A percentile compares a stretch with the other conserved stretches of the same genome.
phyloP scores from a whole-genome alignment of 192 early-diverging fungal genomes.

The Coemansia sp. region DNA sequence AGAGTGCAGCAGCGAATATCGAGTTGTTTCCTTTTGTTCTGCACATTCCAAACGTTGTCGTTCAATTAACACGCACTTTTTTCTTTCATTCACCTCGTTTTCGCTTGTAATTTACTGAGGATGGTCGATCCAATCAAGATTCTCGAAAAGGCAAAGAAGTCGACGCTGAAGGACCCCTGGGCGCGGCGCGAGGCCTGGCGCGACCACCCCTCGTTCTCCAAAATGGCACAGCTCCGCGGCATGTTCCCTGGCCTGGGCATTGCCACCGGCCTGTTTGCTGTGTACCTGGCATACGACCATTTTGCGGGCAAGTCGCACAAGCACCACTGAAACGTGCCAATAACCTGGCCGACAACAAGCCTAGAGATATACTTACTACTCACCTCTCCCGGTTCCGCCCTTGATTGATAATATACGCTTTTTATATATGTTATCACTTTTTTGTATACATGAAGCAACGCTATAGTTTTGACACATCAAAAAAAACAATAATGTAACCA shows the following conservation, averaged over 20 bases:
- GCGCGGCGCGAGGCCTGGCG: conserved; percentile 71
- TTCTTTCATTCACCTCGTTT: no score
- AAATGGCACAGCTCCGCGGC: conserved; percentile 56
- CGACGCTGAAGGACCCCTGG: conserved; percentile 67
- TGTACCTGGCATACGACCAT: conserved; percentile 65
- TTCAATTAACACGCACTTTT: background rate
- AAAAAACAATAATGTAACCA: no score
- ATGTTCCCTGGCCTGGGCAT: conserved; percentile 77
- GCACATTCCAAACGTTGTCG: background rate
- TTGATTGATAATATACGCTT: no score
- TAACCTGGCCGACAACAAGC: no score
- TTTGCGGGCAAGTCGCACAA: conserved; percentile 43
- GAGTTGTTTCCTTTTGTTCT: conserved; percentile 4
- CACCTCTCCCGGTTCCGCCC: no score
- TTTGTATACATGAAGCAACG: no score
- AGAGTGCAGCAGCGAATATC: no score
- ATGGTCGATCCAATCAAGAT: conserved; percentile 50
- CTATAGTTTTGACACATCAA: no score
- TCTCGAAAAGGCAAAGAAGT: conserved; percentile 30
- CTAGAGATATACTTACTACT: no score
- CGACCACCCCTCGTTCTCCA: conserved; percentile 64
- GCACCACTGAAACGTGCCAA: no score
- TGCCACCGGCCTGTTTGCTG: conserved; percentile 70
- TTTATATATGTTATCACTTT: no score
- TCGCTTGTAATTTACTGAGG: no score